Evolutionary conservation across 768 basidiomycete genomes (phyloP).

Genomic region (Multifurca ochricompacta): DNA sequence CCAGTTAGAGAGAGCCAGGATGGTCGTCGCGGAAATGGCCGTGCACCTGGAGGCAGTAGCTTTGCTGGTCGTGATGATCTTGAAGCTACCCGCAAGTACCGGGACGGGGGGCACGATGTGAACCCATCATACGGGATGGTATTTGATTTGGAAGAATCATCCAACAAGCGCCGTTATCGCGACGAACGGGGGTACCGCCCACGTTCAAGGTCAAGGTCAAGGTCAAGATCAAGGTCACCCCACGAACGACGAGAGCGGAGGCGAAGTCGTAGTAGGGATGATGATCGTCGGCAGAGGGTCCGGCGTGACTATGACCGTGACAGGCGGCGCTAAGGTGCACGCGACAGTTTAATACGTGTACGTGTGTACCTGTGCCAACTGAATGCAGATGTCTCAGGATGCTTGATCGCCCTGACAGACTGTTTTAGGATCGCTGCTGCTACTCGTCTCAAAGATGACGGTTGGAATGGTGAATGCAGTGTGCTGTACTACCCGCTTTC

Average conservation of each 20-base stretch:
- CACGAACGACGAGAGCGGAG: conserved; percentile 40
- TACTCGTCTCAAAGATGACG: neutral
- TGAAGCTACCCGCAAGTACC: conserved; percentile 62
- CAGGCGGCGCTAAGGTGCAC: conserved; percentile 9
- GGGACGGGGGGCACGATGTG: conserved; percentile 34
- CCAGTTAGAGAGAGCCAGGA: conserved; percentile 42
- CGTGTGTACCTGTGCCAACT: neutral
- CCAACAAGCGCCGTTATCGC: neutral
- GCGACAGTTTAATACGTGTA: no score
- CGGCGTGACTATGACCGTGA: conserved; percentile 9
- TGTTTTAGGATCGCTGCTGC: neutral
- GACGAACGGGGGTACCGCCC: conserved; percentile 27
- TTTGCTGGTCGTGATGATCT: conserved; percentile 73
- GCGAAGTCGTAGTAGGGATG: conserved; percentile 34
- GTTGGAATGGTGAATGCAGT: conserved; percentile 9
- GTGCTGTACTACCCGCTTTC: neutral
- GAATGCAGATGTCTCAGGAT: neutral
- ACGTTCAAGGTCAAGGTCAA: conserved; percentile 24
- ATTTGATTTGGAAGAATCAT: conserved; percentile 51
- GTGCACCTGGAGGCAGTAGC: conserved; percentile 31
- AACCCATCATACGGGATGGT: conserved; percentile 65
- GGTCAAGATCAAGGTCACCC: conserved; percentile 14
- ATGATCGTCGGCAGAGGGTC: neutral
- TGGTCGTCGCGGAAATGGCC: conserved; percentile 25
- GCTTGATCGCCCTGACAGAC: neutral